These are phyloP conservation scores for Aspergillus olivimuriae DNA, from an alignment of 495 filamentous ascomycete species.

Conservation along the genomic window DNA sequence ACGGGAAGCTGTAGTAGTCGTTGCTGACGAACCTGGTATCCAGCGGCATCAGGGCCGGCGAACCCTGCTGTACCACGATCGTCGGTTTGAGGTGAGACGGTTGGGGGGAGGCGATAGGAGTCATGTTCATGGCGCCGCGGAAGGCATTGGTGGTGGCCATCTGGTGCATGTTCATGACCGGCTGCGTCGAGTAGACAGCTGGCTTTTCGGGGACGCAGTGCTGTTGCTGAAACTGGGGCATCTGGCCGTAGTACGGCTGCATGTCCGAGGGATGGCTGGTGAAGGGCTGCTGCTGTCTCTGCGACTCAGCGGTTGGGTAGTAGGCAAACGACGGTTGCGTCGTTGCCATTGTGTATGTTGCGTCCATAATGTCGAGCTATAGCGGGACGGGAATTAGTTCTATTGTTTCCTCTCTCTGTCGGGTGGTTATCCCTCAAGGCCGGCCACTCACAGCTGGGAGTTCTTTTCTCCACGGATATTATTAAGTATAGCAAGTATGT, in stretches of 20 bases:
- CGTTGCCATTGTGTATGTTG: conserved; percentile 58
- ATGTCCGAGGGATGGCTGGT: conserved; percentile 60
- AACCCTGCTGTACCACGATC: conserved; percentile 65
- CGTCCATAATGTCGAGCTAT: conserved; percentile 43
- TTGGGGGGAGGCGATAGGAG: conserved; percentile 73
- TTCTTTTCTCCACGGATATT: conserved; percentile 11
- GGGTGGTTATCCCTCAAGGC: too few species aligned
- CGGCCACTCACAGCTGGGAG: conserved; percentile 14
- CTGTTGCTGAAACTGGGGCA: conserved; percentile 36
- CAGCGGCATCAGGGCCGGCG: conserved; percentile 65
- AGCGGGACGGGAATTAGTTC: too few species aligned
- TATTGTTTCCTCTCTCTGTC: too few species aligned
- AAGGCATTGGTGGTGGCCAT: conserved; percentile 58
- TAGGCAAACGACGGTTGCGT: conserved; percentile 84
- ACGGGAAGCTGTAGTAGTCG: conserved; percentile 70
- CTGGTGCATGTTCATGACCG: conserved; percentile 69
- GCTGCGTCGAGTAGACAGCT: conserved; percentile 29
- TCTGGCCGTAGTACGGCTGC: conserved; percentile 41
- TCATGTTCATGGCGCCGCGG: conserved; percentile 52
- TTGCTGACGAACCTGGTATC: conserved; percentile 67
- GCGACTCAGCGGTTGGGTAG: conserved; percentile 72
- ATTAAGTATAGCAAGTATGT: conserved; percentile 16
- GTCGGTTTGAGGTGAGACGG: conserved; percentile 68
- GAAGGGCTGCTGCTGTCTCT: conserved; percentile 82
- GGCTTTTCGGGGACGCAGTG: conserved; percentile 30